These are phyloP conservation scores for Kwoniella bestiolae DNA, from an alignment of 768 basidiomycete genomes.

Conservation along the genomic window DNA sequence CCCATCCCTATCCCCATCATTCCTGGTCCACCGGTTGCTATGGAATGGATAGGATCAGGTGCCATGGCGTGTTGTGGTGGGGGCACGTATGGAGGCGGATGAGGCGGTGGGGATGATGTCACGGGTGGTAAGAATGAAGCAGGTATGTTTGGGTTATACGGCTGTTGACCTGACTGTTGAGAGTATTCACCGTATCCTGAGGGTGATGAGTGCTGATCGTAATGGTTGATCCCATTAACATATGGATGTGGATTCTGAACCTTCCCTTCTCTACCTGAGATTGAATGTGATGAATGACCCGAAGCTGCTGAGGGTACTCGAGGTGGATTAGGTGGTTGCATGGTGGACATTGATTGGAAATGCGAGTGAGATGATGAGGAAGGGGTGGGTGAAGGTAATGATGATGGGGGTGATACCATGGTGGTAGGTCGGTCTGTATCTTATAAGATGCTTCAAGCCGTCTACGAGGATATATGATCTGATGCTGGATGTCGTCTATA, in stretches of 20 bases:
- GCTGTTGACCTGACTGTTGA: constrained; percentile 18
- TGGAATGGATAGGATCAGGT: constrained; percentile 53
- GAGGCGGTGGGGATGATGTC: constrained; percentile 44
- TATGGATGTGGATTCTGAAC: constrained; percentile 9
- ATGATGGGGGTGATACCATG: constrained; percentile 37
- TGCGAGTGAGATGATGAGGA: constrained; percentile 33
- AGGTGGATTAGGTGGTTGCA: constrained; percentile 14
- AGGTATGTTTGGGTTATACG: constrained; percentile 14
- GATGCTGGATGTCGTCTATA: too few relatives aligned
- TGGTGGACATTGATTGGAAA: constrained; percentile 20
- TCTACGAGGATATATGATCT: too few relatives aligned
- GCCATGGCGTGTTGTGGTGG: constrained; percentile 54
- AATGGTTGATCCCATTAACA: background rate
- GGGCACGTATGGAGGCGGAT: constrained; percentile 48
- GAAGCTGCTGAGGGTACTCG: constrained; percentile 32
- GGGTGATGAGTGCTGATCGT: constrained; percentile 4
- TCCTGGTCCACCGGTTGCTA: constrained; percentile 11
- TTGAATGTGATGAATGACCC: constrained; percentile 12
- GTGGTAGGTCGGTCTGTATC: background rate
- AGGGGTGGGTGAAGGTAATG: constrained; percentile 38
- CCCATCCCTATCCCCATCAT: constrained; percentile 9
- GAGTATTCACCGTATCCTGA: constrained; percentile 8
- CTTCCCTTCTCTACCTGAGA: constrained; percentile 8
- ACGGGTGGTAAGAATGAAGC: constrained; percentile 37
- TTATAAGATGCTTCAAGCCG: too few relatives aligned